Percentiles rank a stretch among this genome's conserved stretches.
Conservation (phyloP, 2,329 filamentous ascomycete species). For the Arthrobotrys sphaeroides region DNA sequence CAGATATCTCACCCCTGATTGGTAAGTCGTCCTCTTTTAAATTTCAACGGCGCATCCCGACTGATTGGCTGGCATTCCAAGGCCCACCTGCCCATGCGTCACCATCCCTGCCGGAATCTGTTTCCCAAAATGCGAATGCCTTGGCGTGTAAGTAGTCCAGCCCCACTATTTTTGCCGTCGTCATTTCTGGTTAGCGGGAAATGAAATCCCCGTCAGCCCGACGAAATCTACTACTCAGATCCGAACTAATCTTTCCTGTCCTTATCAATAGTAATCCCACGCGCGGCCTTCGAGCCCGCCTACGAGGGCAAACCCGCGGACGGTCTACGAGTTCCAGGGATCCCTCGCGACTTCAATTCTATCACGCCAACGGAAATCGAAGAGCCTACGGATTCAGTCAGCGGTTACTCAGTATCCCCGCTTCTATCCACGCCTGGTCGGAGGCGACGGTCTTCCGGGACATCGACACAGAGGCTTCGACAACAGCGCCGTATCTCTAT, state of each 20-base stretch:
- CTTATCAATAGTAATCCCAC: conserved; percentile 45
- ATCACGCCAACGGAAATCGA: conserved; percentile 53
- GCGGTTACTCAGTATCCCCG: conserved; percentile 2
- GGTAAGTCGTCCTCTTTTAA: conserved; percentile 20
- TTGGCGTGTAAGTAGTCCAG: conserved; percentile 49
- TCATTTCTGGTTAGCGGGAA: conserved; percentile 28
- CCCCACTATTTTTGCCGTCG: conserved; percentile 29
- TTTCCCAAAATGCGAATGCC: conserved; percentile 27
- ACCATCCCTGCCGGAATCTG: conserved; percentile 32
- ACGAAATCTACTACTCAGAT: conserved; percentile 7
- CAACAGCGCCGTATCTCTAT: conserved; percentile 24
- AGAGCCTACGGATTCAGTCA: conserved; percentile 24
- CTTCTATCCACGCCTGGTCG: conserved; percentile 32
- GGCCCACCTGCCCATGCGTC: conserved; percentile 19
- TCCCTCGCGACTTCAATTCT: conserved; percentile 26
- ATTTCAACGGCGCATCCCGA: neutral
- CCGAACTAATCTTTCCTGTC: conserved; percentile 30
- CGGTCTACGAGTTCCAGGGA: conserved; percentile 27
- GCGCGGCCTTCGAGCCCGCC: conserved; percentile 44
- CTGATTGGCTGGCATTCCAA: conserved; percentile 32
- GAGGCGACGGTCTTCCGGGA: conserved; percentile 16
- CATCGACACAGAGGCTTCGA: conserved; percentile 25
- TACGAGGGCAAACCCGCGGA: conserved; percentile 29
- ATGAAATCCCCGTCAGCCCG: neutral
- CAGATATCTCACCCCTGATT: conserved; percentile 2